Conservation (phyloP, 495 filamentous ascomycete species). For the Neurospora discreta region DNA sequence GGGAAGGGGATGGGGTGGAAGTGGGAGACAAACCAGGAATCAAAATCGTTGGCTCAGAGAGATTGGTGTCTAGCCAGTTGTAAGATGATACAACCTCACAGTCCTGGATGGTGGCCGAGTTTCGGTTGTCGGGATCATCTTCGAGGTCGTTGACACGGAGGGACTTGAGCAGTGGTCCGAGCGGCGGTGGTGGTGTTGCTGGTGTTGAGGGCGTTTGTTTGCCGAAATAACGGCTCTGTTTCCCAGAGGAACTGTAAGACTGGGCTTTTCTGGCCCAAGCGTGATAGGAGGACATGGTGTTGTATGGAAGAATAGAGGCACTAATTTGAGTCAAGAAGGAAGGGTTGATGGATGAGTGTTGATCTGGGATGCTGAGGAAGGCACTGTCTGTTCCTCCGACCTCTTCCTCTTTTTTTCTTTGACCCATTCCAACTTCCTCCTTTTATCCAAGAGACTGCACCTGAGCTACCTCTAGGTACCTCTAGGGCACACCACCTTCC, state of each 20-base stretch:
- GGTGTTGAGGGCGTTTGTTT: background rate
- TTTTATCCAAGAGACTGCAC: too few species aligned
- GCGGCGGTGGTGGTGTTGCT: conserved; percentile 5
- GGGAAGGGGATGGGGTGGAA: too few species aligned
- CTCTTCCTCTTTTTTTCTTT: too few species aligned
- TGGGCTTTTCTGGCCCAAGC: background rate
- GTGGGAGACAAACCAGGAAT: conserved; percentile 11
- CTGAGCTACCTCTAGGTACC: too few species aligned
- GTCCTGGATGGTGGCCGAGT: background rate
- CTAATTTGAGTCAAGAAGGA: too few species aligned
- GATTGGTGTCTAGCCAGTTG: conserved; percentile 11
- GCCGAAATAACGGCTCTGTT: background rate
- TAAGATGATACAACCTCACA: conserved; percentile 8
- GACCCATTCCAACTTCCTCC: too few species aligned
- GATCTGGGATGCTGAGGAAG: too few species aligned
- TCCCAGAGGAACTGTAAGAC: background rate
- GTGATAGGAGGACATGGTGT: background rate
- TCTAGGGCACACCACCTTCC: too few species aligned
- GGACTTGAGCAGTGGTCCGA: conserved; percentile 17
- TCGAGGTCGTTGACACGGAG: conserved; percentile 1
- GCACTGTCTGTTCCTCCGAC: too few species aligned
- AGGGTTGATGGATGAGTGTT: too few species aligned
- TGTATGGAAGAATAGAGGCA: too few species aligned
- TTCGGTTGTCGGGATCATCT: background rate
- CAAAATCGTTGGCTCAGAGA: conserved; percentile 4